Evolutionary conservation across 331 rosid genomes (phyloP).

Genomic region (Erythrophleum ivorense): DNA sequence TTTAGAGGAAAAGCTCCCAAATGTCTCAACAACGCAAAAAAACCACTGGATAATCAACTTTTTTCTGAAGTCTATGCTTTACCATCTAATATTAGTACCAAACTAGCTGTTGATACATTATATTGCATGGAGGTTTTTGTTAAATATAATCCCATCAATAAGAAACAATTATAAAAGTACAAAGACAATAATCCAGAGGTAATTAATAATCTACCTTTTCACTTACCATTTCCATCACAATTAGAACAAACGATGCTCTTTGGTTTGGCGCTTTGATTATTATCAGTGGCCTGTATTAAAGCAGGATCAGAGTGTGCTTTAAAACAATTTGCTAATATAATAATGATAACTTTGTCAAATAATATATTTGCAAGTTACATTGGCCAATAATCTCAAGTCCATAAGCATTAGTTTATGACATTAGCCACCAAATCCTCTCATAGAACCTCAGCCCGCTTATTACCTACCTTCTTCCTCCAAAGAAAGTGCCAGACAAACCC

Average conservation of each 20-base stretch:
- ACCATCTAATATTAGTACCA: slow-evolving; percentile 8
- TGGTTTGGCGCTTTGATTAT: slow-evolving; percentile 46
- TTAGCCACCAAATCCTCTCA: background rate
- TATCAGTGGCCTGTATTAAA: slow-evolving; percentile 70
- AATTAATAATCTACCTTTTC: slow-evolving; percentile 21
- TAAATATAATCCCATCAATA: slow-evolving; percentile 11
- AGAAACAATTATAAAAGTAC: slow-evolving; percentile 4
- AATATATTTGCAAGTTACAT: slow-evolving; percentile 30
- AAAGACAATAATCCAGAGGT: background rate
- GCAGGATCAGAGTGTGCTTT: slow-evolving; percentile 41
- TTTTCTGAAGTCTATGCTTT: background rate
- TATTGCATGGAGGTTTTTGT: slow-evolving; percentile 1
- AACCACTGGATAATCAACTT: background rate
- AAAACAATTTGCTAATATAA: slow-evolving; percentile 16
- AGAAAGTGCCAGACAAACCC: background rate
- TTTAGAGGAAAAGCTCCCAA: slow-evolving; percentile 12
- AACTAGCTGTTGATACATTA: background rate
- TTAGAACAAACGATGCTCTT: slow-evolving; percentile 70
- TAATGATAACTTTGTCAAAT: background rate
- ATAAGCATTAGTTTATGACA: background rate
- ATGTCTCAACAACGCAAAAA: slow-evolving; percentile 8
- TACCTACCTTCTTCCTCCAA: background rate
- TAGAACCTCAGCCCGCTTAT: slow-evolving; percentile 15
- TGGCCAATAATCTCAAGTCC: slow-evolving; percentile 1
- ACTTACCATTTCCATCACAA: slow-evolving; percentile 94